Evolutionary conservation across 495 filamentous ascomycete species (phyloP).

Genomic region (Halenospora varia): DNA sequence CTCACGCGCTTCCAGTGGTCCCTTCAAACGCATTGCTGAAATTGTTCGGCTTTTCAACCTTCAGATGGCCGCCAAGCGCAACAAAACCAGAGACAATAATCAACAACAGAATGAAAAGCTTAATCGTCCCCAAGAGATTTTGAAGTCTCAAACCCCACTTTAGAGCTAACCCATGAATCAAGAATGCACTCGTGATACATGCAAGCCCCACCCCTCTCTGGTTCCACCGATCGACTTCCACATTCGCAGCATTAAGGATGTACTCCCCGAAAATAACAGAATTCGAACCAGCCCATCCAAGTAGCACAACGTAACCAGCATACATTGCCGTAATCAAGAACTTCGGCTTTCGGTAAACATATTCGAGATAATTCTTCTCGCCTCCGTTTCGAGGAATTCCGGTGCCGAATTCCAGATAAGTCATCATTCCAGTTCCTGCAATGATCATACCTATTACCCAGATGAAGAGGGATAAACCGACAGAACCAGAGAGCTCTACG

Average conservation of each 20-base stretch:
- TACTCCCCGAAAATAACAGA: slow-evolving; percentile 68
- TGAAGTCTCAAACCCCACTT: slow-evolving; percentile 67
- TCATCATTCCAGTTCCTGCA: slow-evolving; percentile 36
- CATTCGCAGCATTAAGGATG: slow-evolving; percentile 59
- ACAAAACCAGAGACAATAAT: slow-evolving; percentile 60
- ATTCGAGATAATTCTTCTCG: slow-evolving; percentile 66
- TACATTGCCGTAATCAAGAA: slow-evolving; percentile 63
- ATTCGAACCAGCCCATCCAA: slow-evolving; percentile 49
- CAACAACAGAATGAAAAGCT: slow-evolving; percentile 61
- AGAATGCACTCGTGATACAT: slow-evolving; percentile 59
- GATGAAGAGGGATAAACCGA: slow-evolving; percentile 49
- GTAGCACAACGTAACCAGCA: slow-evolving; percentile 39
- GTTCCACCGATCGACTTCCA: slow-evolving; percentile 60
- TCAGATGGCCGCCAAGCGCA: slow-evolving; percentile 51
- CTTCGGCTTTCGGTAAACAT: slow-evolving; percentile 57
- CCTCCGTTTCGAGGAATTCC: slow-evolving; percentile 51
- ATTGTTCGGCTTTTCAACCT: slow-evolving; percentile 56
- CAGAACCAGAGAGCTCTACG: slow-evolving; percentile 36
- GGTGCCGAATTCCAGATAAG: slow-evolving; percentile 35
- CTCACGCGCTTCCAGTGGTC: slow-evolving; percentile 26
- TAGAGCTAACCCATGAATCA: slow-evolving; percentile 54
- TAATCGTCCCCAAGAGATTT: slow-evolving; percentile 63
- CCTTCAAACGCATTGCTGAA: slow-evolving; percentile 61
- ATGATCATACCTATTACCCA: slow-evolving; percentile 50
- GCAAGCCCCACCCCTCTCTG: slow-evolving; percentile 64